A percentile compares a stretch with the other conserved stretches of the same genome.
Conservation (phyloP, 2,329 filamentous ascomycete genomes). For the Basipetospora chlamydospora region DNA sequence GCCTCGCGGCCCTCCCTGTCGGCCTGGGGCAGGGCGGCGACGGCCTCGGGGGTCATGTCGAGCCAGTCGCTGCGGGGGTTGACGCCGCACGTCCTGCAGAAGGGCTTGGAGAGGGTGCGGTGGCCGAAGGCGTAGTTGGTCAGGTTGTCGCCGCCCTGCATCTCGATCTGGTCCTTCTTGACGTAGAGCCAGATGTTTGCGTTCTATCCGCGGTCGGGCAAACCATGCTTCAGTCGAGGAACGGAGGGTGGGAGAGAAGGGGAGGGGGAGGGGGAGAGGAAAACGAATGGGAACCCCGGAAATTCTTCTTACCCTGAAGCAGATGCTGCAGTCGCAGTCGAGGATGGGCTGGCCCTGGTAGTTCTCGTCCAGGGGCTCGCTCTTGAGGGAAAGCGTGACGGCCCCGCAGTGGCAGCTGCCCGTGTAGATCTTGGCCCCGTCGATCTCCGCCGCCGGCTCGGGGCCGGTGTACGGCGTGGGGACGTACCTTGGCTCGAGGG, state of each 20-base stretch:
- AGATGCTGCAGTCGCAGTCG: slow-evolving; percentile 36
- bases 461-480: slow-evolving; percentile 20
- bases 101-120: slow-evolving; percentile 22
- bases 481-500: background rate
- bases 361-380: slow-evolving; percentile 25
- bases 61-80: slow-evolving; percentile 19
- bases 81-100: slow-evolving; percentile 34
- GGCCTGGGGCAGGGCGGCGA: slow-evolving; percentile 15
- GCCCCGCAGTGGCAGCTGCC: slow-evolving; percentile 40
- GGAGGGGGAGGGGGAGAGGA: background rate
- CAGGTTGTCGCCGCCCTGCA: slow-evolving; percentile 24
- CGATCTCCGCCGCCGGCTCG: slow-evolving; percentile 21
- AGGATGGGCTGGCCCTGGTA: slow-evolving; percentile 11
- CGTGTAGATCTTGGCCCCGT: slow-evolving; percentile 26
- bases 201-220: background rate
- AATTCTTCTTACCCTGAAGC: slow-evolving; percentile 25
- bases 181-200: slow-evolving; percentile 31
- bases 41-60: slow-evolving; percentile 20
- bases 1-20: background rate
- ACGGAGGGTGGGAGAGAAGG: background rate
- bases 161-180: slow-evolving; percentile 19
- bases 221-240: background rate
- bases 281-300: too few relatives aligned
- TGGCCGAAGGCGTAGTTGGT: slow-evolving; percentile 23
- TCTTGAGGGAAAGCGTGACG: slow-evolving; percentile 26